These are phyloP conservation scores for Rubus idaeus DNA, from an alignment of 306 rosid species.

Conservation along the genomic window DNA sequence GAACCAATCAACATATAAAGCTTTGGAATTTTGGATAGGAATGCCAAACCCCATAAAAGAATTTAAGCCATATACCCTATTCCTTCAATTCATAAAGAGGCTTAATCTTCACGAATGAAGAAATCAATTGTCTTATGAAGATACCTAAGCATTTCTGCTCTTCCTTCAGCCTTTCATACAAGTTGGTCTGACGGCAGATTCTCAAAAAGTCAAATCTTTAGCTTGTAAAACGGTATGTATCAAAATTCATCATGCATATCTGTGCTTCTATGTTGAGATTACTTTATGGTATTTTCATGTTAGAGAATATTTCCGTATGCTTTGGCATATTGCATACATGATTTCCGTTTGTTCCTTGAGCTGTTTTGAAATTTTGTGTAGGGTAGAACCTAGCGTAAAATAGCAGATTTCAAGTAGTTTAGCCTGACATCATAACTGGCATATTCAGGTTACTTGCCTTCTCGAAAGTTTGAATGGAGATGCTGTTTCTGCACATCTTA, in stretches of 20 bases:
- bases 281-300: neutral
- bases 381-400: constrained; percentile 1
- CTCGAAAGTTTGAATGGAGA: constrained; percentile 50
- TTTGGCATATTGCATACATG: neutral
- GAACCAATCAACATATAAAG: neutral
- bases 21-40: too few species aligned
- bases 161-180: constrained; percentile 72
- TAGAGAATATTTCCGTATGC: neutral
- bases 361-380: neutral
- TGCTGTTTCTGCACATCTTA: constrained; percentile 42
- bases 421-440: constrained; percentile 18
- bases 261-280: neutral
- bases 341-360: neutral
- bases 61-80: neutral
- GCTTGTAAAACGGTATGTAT: constrained; percentile 80
- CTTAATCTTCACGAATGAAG: neutral
- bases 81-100: neutral
- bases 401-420: constrained; percentile 9
- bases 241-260: neutral
- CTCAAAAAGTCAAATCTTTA: constrained; percentile 71
- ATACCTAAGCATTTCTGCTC: neutral
- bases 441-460: constrained; percentile 66
- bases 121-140: neutral
- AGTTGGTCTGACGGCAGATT: constrained; percentile 82
- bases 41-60: neutral